Percentiles rank a stretch among this genome's conserved stretches.
Conservation (phyloP, 1,284 basidiomycete genomes). For the Melanopsichium pennsylvanicum region DNA sequence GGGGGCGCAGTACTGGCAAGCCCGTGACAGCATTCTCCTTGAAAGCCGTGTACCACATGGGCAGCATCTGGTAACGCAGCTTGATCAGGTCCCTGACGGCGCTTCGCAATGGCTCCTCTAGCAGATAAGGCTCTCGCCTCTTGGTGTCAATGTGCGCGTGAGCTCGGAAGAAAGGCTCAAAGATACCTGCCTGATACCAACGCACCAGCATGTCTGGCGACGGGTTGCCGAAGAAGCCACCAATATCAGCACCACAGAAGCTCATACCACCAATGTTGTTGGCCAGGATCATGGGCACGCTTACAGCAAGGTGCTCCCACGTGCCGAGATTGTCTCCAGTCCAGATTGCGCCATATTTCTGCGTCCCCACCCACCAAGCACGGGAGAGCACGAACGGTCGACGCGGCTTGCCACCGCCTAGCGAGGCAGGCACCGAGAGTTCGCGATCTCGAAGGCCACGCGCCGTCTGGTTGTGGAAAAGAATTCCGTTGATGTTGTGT, state of each 20-base stretch:
- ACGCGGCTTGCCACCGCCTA: slow-evolving; percentile 66
- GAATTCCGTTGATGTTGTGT: slow-evolving; percentile 79
- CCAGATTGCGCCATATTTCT: slow-evolving; percentile 97
- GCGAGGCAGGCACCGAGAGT: slow-evolving; percentile 71
- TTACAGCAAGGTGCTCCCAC: slow-evolving; percentile 95
- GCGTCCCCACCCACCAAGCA: slow-evolving; percentile 92
- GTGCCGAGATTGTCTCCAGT: slow-evolving; percentile 97
- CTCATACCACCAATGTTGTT: slow-evolving; percentile 92
- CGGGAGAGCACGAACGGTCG: slow-evolving; percentile 91
- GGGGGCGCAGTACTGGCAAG: slow-evolving; percentile 71
- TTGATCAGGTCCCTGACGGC: slow-evolving; percentile 82
- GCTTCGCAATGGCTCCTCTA: slow-evolving; percentile 85
- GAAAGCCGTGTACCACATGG: slow-evolving; percentile 97
- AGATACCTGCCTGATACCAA: slow-evolving; percentile 95
- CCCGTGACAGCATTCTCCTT: slow-evolving; percentile 58
- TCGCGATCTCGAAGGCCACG: slow-evolving; percentile 82
- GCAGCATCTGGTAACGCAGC: slow-evolving; percentile 85
- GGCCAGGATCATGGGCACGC: slow-evolving; percentile 90
- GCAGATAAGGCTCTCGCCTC: slow-evolving; percentile 91
- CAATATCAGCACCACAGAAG: slow-evolving; percentile 92
- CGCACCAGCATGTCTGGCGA: slow-evolving; percentile 90
- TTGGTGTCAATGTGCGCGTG: slow-evolving; percentile 99
- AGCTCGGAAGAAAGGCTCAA: slow-evolving; percentile 97
- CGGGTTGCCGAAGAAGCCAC: slow-evolving; percentile 98
- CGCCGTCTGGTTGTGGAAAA: slow-evolving; percentile 79